Base-by-base conservation (phyloP, 1,284 basidiomycete species). In the Irpex sp. region DNA sequence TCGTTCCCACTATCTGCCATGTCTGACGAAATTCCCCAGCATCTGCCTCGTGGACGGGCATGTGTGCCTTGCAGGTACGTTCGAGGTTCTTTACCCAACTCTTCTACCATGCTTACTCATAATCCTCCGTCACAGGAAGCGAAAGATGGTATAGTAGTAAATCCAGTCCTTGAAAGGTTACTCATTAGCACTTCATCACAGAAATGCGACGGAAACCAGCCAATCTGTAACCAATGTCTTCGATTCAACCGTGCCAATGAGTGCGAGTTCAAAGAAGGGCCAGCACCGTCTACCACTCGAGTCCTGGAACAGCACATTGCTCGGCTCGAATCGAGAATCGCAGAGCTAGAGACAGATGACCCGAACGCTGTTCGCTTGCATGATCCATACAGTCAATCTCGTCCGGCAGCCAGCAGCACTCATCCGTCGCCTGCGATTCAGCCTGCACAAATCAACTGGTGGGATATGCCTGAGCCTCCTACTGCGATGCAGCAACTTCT, bases 231-330 rank as follows among this genome's bases (percentile, higher is more conserved):
- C 53, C 66, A 65, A 53, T 68, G 66, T 49, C 8, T 60, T 13
- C 66, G 66, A n/a, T 73, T 72, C 3, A 63, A 61, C 50, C 69
- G 77, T 11, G 65, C 60, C 11, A 39, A 60, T 9, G 66, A 66
- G 63, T 68, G 66, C 57, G 62, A 68, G 36, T 68, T 53, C 56
- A 66, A 37, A 51, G 66, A 68, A 35, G 58, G 61, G 13, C 39
- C 63, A 6, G 51, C 54, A 9, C 65, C 65, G 8, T 64, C 66
- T 3, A 66, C 61, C 9, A 58, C 66, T 6, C 51, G 62, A 37
- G 54, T 66, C 19, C 65, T 68, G 13, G 66, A 68, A 56, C 62
- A 68, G 49, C 65, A 68, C 26, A 68, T 68, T 33, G 37, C 62
- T 33, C 63, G 57, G 7, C 61, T 68, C 19, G 54, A 68, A 46